Base-by-base conservation (phyloP, 164 flowering plant genomes). In the Liriodendron chinense region DNA sequence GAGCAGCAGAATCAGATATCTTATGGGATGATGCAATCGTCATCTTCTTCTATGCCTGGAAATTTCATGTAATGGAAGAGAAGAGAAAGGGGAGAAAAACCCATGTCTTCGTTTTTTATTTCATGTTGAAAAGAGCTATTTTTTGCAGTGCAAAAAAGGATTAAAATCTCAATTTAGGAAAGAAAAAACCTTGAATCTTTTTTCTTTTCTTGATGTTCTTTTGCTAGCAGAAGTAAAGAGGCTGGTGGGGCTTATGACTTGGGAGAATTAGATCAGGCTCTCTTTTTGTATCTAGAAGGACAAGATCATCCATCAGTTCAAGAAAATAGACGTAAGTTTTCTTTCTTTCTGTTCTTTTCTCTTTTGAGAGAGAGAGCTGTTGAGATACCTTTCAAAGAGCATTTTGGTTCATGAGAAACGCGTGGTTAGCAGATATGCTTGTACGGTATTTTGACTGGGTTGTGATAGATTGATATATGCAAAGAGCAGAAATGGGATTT, bases 241-340 rank as follows among this genome's bases (percentile, higher is more conserved):
- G 59, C 59, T 53, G 59, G 74, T 25, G 94, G 92, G 61, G 90
- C 92, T 70, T 92, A 93, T 83, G 98, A 94, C 73, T 84, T 96
- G 81, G 98, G 94, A 7, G 99, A 96, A 72, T 79, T 96, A n/a
- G 98, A 96, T 85, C 96, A 91, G 86, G 98, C 99, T 7, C 88
- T 96, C 65, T 92, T 92, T 71, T 91, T 94, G 23, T 94, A 96
- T 76, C 87, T 94, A 21, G 97, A 96, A 76, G 90, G 90, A 68
- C 94, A 93, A 73, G 87, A 89, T 68, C 86, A 85, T 18, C 72
- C 91, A 20, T 43, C 82, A 59, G 74, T 76, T 73, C 89, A 87
- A 72, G 89, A 90, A 14, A 92, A 87, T 80, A 86, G 87, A 81
- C 93, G 94, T 90, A 73, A 80, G 85, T 28, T 23, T 23, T 72